Conservation (phyloP, 371 early-diverging fungal genomes). For the Syncephalastrum contaminatum region DNA sequence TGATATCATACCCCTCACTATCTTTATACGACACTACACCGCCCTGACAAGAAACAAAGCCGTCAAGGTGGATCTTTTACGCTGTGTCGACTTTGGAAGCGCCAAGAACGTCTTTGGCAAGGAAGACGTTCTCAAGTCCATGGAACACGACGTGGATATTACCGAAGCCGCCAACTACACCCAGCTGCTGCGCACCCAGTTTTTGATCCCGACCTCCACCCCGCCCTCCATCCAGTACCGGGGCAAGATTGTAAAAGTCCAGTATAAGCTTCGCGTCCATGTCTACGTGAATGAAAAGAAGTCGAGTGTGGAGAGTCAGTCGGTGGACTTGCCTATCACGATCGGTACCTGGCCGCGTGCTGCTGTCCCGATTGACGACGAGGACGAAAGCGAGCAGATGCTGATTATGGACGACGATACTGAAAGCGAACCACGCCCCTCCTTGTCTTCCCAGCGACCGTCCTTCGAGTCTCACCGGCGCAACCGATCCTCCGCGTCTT, state of each 20-base stretch:
- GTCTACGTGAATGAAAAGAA: constrained; percentile 17
- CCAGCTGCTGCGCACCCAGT: constrained; percentile 24
- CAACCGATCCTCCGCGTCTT: constrained; percentile 10
- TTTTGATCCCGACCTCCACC: constrained; percentile 45
- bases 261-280: constrained; percentile 33
- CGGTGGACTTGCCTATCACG: constrained; percentile 39
- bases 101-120: constrained; percentile 16
- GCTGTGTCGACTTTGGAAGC: constrained; percentile 37
- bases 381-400: constrained; percentile 32
- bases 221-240: constrained; percentile 44
- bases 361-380: constrained; percentile 47
- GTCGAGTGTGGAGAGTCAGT: constrained; percentile 6
- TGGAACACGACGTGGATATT: constrained; percentile 22
- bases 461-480: neutral
- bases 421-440: constrained; percentile 3
- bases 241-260: constrained; percentile 34
- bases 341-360: constrained; percentile 51
- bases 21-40: constrained; percentile 33
- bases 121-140: constrained; percentile 19
- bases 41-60: constrained; percentile 25
- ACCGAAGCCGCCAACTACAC: constrained; percentile 19
- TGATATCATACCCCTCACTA: constrained; percentile 38
- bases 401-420: constrained; percentile 6
- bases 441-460: constrained; percentile 4
- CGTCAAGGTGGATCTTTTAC: constrained; percentile 31